Percentiles rank a stretch among this genome's conserved stretches.
Evolutionary conservation across 148 eudicot genomes (phyloP).

Genomic region (Dysphania ambrosioides): DNA sequence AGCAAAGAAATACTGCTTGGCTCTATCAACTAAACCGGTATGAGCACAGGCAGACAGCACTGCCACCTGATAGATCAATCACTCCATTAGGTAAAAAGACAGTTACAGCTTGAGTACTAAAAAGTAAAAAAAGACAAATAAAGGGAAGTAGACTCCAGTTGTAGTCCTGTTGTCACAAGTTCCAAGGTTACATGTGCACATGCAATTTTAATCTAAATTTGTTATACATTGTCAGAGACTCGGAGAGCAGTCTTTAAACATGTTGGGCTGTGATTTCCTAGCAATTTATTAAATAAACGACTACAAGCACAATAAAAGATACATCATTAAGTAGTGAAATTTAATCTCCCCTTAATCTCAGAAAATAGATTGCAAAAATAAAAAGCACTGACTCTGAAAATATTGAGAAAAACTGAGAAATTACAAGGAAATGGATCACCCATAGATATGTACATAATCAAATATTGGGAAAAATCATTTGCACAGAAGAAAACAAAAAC

Average conservation of each 20-base stretch:
- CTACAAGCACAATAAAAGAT: background rate
- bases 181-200: background rate
- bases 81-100: background rate
- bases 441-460: background rate
- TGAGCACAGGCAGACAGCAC: conserved; percentile 48
- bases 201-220: background rate
- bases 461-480: background rate
- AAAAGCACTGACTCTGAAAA: background rate
- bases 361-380: background rate
- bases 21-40: conserved; percentile 43
- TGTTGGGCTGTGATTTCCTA: background rate
- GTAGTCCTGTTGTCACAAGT: background rate
- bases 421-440: background rate
- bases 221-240: background rate
- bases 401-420: background rate
- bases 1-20: conserved; percentile 36
- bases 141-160: background rate
- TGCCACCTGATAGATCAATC: conserved; percentile 34
- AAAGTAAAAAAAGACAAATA: background rate
- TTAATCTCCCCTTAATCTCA: background rate
- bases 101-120: background rate
- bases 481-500: too few species aligned
- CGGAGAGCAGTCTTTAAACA: background rate
- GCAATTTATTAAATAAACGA: background rate
- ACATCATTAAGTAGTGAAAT: background rate